phyloP scores from a whole-genome alignment of 2,329 filamentous ascomycete genomes.

The Arthrobotrys pseudoclavata region DNA sequence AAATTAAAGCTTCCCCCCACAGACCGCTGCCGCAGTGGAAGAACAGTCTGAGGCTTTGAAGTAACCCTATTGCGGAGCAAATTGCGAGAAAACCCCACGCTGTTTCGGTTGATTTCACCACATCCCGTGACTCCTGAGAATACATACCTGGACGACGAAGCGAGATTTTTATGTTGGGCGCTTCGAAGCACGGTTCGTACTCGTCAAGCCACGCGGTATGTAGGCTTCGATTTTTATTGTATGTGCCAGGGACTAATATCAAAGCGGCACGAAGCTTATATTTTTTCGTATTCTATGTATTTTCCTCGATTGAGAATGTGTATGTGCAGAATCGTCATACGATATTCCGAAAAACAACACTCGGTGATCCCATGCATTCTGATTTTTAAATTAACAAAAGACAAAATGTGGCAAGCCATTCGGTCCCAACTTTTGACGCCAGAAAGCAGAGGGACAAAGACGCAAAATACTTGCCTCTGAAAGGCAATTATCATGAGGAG shows the following conservation, averaged over 20 bases:
- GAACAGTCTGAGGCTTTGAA: conserved; percentile 18
- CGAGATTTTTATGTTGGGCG: conserved; percentile 10
- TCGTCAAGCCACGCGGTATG: conserved; percentile 26
- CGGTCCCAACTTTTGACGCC: background rate
- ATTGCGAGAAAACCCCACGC: conserved; percentile 38
- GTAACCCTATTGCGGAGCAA: conserved; percentile 10
- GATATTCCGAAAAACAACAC: background rate
- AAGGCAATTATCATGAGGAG: conserved; percentile 21
- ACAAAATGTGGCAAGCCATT: conserved; percentile 6
- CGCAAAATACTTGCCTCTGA: background rate
- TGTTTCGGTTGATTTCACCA: conserved; percentile 19
- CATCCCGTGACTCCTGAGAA: conserved; percentile 13
- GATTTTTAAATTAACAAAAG: conserved; percentile 8
- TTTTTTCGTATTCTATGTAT: background rate
- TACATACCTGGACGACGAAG: background rate
- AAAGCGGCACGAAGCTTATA: conserved; percentile 8
- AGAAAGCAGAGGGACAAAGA: background rate
- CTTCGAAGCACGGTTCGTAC: conserved; percentile 11
- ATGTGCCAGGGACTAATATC: conserved; percentile 13
- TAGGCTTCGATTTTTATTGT: background rate
- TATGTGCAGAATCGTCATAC: background rate
- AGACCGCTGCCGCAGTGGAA: background rate
- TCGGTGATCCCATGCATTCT: background rate
- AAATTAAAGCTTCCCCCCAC: conserved; percentile 18
- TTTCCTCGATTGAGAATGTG: background rate